Evolutionary conservation across 371 early-diverging fungal genomes (phyloP).

Genomic region (Mucor sp.): DNA sequence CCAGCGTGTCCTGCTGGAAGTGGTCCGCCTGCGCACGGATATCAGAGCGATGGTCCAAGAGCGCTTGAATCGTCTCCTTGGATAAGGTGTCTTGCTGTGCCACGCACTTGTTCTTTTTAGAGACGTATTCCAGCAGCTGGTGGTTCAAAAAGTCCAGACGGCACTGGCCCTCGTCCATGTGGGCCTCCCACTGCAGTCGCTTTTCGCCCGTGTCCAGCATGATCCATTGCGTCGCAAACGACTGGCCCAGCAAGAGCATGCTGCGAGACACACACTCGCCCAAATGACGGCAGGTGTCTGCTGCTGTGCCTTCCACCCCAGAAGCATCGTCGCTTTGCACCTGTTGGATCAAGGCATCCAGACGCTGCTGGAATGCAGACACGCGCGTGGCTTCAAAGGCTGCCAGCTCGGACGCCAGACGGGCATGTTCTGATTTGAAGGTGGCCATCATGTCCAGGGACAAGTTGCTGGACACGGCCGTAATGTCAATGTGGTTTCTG

Average conservation of each 20-base stretch:
- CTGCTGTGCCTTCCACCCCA: slow-evolving; percentile 4
- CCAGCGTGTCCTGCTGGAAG: background rate
- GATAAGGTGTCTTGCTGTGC: slow-evolving; percentile 26
- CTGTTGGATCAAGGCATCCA: slow-evolving; percentile 3
- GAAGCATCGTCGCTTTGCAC: background rate
- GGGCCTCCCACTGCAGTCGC: slow-evolving; percentile 20
- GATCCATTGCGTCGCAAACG: slow-evolving; percentile 2
- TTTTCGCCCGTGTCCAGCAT: slow-evolving; percentile 14
- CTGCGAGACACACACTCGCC: slow-evolving; percentile 10
- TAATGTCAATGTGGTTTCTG: slow-evolving; percentile 14
- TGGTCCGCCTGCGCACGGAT: slow-evolving; percentile 1
- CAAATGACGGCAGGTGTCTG: slow-evolving; percentile 1
- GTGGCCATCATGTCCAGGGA: background rate
- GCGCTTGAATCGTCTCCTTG: background rate
- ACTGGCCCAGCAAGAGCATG: slow-evolving; percentile 6
- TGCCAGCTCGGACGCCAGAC: background rate
- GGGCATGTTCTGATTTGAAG: background rate
- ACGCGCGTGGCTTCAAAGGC: slow-evolving; percentile 7
- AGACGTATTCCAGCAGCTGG: slow-evolving; percentile 17
- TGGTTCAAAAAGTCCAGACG: slow-evolving; percentile 16
- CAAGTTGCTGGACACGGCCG: slow-evolving; percentile 1
- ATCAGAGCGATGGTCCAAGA: slow-evolving; percentile 4
- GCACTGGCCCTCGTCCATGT: background rate
- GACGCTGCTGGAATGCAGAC: background rate
- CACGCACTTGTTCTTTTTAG: slow-evolving; percentile 32